Conservation (phyloP, 768 basidiomycete species). For the Cantharellus cinnabarinus region DNA sequence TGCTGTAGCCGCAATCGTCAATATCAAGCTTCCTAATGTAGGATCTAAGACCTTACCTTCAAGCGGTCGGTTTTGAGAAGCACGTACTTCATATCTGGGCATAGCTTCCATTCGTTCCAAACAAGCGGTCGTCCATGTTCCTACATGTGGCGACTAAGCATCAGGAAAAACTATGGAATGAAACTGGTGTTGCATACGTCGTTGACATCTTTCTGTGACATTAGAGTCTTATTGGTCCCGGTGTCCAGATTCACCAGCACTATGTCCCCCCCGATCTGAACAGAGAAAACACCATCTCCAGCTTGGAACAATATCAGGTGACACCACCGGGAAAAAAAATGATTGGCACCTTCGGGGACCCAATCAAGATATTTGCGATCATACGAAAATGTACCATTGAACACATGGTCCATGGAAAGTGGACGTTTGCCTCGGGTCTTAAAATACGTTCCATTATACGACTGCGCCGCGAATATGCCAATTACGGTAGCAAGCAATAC, state of each 20-base stretch:
- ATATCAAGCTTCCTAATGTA: not conserved
- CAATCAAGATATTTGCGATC: conserved; percentile 38
- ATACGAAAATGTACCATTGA: conserved; percentile 69
- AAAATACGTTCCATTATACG: conserved; percentile 39
- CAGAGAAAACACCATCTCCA: conserved; percentile 82
- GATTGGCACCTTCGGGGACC: conserved; percentile 73
- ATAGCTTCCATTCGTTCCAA: conserved; percentile 56
- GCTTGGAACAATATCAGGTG: conserved; percentile 25
- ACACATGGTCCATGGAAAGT: conserved; percentile 75
- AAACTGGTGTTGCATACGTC: conserved; percentile 28
- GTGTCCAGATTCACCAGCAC: conserved; percentile 63
- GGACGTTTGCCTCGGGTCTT: conserved; percentile 29
- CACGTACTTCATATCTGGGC: conserved; percentile 79
- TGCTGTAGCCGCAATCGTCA: conserved; percentile 27
- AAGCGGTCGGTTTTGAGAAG: conserved; percentile 53
- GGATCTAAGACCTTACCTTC: conserved; percentile 31
- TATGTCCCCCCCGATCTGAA: conserved; percentile 39
- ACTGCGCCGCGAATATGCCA: conserved; percentile 56
- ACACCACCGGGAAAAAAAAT: not conserved
- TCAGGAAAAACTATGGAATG: not conserved
- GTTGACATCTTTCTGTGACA: conserved; percentile 35
- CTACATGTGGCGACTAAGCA: conserved; percentile 17
- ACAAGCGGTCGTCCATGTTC: conserved; percentile 29
- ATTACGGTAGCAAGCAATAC: conserved; percentile 44
- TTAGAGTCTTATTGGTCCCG: conserved; percentile 42